phyloP scores from a whole-genome alignment of 345 rosid genomes.

The Hibiscus mutabilis region DNA sequence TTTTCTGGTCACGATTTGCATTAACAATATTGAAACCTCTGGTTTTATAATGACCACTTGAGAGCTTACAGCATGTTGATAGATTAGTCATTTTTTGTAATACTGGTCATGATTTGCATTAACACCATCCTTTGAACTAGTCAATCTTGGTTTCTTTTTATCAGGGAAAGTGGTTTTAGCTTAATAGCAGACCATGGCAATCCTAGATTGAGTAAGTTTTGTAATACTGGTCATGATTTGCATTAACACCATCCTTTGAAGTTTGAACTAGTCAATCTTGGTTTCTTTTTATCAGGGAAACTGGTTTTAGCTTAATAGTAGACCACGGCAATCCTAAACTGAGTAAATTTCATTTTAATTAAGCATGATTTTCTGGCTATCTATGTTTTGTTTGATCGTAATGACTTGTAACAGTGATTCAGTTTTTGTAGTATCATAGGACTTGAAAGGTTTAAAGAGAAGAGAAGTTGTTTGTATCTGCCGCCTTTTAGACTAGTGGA shows the following conservation, averaged over 20 bases:
- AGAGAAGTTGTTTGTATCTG: slow-evolving; percentile 1
- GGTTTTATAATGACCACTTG: no score
- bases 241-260: not conserved
- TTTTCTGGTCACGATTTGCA: not conserved
- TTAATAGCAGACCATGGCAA: not conserved
- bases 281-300: not conserved
- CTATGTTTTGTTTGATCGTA: not conserved
- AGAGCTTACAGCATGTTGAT: no score
- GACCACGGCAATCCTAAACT: not conserved
- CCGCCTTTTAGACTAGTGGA: not conserved
- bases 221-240: not conserved
- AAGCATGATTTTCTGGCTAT: not conserved
- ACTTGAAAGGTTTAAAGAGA: slow-evolving; percentile 15
- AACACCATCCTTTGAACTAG: not conserved
- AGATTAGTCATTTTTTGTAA: no score
- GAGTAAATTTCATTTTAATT: not conserved
- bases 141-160: not conserved
- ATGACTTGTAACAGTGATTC: not conserved
- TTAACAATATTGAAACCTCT: no score
- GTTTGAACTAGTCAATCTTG: not conserved
- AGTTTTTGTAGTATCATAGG: slow-evolving; percentile 10
- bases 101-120: not conserved
- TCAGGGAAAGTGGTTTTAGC: not conserved
- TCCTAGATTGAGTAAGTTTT: not conserved
- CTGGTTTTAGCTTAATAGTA: not conserved